phyloP scores from a whole-genome alignment of 1,284 basidiomycete species.

The Sporisorium exsertum region DNA sequence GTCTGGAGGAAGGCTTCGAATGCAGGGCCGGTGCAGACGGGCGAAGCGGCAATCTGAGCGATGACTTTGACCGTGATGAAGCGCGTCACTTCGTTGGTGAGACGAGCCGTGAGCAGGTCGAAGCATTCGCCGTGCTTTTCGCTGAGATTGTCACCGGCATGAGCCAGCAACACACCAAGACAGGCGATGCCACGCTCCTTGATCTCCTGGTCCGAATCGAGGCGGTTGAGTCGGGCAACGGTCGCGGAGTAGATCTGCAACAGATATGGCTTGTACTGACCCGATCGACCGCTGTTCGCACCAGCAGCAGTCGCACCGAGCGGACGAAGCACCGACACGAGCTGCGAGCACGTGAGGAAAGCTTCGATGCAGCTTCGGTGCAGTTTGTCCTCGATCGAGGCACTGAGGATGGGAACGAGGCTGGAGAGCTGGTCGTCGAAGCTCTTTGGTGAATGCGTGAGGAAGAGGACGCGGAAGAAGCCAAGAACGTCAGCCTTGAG shows the following conservation, averaged over 20 bases:
- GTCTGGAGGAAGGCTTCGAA: constrained; percentile 83
- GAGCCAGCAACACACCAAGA: constrained; percentile 86
- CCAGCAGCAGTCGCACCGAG: constrained; percentile 9
- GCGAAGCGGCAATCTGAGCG: constrained; percentile 71
- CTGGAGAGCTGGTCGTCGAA: constrained; percentile 76
- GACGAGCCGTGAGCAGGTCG: constrained; percentile 80
- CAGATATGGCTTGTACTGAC: constrained; percentile 46
- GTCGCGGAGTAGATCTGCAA: constrained; percentile 78
- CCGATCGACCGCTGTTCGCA: constrained; percentile 10
- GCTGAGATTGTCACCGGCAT: constrained; percentile 78
- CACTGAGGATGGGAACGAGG: constrained; percentile 80
- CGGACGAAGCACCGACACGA: constrained; percentile 71
- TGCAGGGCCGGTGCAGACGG: constrained; percentile 67
- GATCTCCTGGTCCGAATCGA: constrained; percentile 91
- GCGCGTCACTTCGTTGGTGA: constrained; percentile 75
- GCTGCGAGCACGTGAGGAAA: constrained; percentile 74
- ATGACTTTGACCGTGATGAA: constrained; percentile 72
- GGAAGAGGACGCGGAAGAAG: constrained; percentile 86
- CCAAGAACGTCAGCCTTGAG: constrained; percentile 77
- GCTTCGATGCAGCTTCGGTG: constrained; percentile 71
- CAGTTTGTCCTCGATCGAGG: constrained; percentile 74
- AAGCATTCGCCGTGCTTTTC: constrained; percentile 70
- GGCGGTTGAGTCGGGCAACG: constrained; percentile 77
- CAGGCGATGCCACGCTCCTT: constrained; percentile 83
- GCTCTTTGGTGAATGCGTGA: constrained; percentile 79